Evolutionary conservation across 78 protist genomes (phyloP).

Genomic region (Dictyostelium firmibasis): DNA sequence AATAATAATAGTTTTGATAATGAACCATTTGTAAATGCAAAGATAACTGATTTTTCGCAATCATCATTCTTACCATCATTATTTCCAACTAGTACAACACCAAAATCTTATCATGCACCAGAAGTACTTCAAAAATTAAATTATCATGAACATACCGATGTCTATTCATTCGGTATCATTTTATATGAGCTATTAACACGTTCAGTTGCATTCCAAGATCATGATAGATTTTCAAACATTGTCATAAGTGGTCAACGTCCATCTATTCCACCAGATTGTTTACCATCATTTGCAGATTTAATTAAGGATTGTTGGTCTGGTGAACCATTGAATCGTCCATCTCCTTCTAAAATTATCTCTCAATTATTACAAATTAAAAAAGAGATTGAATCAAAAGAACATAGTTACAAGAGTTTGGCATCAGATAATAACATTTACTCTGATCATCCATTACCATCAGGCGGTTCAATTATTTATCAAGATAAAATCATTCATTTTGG

Average conservation of each 20-base stretch:
- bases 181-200: conserved; percentile 43
- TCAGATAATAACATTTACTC: conserved; percentile 61
- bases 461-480: conserved; percentile 49
- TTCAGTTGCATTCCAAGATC: conserved; percentile 70
- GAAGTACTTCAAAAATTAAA: conserved; percentile 43
- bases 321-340: conserved; percentile 64
- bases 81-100: conserved; percentile 39
- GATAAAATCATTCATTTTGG: conserved; percentile 55
- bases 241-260: conserved; percentile 61
- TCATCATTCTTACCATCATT: conserved; percentile 50
- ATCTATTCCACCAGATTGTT: conserved; percentile 56
- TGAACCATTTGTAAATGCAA: conserved; percentile 8
- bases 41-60: conserved; percentile 14
- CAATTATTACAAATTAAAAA: conserved; percentile 15
- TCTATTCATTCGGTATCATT: conserved; percentile 53
- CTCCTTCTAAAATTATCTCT: background rate
- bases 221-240: conserved; percentile 42
- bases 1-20: background rate
- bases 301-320: conserved; percentile 74
- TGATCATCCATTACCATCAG: conserved; percentile 52
- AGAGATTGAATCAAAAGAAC: conserved; percentile 44
- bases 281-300: conserved; percentile 69
- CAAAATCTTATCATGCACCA: conserved; percentile 53
- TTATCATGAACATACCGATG: conserved; percentile 53
- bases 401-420: conserved; percentile 30